These are phyloP conservation scores for Lactarius hengduanensis DNA, from an alignment of 768 basidiomycete genomes.

Conservation along the genomic window DNA sequence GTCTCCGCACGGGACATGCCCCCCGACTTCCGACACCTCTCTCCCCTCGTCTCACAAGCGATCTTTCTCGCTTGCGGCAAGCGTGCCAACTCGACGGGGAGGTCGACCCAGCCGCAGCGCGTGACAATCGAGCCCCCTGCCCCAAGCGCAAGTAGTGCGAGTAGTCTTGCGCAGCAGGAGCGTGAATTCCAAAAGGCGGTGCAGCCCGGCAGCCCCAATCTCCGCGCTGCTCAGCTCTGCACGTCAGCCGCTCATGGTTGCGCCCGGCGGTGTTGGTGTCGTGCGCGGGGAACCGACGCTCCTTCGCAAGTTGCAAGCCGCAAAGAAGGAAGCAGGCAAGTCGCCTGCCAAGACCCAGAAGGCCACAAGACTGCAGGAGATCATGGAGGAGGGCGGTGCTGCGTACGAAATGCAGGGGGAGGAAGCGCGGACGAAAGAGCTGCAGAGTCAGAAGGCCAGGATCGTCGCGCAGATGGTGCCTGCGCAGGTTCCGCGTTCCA, in stretches of 20 bases:
- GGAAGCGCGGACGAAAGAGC: constrained; percentile 59
- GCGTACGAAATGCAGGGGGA: constrained; percentile 36
- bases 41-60: constrained; percentile 53
- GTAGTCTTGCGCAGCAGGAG: constrained; percentile 80
- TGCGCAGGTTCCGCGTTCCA: constrained; percentile 38
- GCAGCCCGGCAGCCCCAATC: constrained; percentile 91
- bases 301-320: constrained; percentile 58
- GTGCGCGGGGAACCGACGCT: constrained; percentile 43
- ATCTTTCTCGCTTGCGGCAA: constrained; percentile 67
- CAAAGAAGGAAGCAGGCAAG: constrained; percentile 43
- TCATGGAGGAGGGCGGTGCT: constrained; percentile 42
- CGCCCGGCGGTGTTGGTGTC: constrained; percentile 39
- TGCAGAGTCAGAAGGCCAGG: constrained; percentile 88
- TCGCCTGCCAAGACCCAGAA: constrained; percentile 50
- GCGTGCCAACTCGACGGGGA: constrained; percentile 65
- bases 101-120: constrained; percentile 38
- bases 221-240: constrained; percentile 88
- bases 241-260: constrained; percentile 79
- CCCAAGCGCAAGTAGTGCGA: constrained; percentile 41
- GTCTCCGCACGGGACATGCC: constrained; percentile 68
- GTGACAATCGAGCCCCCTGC: constrained; percentile 26
- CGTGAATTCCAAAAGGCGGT: constrained; percentile 96
- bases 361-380: constrained; percentile 44
- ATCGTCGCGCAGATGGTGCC: constrained; percentile 95
- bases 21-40: constrained; percentile 75